Conservation (phyloP, 148 eudicot species). For the Fagopyrum homotropicum region DNA sequence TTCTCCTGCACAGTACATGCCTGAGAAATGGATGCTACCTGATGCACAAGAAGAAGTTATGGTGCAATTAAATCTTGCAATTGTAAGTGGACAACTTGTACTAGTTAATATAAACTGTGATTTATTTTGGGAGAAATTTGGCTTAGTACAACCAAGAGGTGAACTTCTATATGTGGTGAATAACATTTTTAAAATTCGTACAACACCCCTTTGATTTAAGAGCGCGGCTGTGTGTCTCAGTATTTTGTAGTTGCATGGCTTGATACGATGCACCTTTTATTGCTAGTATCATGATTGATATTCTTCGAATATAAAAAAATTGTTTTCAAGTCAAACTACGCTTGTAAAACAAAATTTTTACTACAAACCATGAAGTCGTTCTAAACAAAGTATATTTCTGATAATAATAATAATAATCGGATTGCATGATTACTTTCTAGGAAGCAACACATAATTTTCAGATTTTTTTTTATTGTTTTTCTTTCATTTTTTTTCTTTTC, state of each 20-base stretch:
- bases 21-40: constrained; percentile 86
- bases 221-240: too few species aligned
- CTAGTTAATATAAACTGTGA: background rate
- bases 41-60: constrained; percentile 34
- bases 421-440: too few species aligned
- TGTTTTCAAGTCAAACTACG: background rate
- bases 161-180: background rate
- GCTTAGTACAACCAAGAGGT: background rate
- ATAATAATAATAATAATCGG: too few species aligned
- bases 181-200: background rate
- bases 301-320: too few species aligned
- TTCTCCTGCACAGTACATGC: constrained; percentile 40
- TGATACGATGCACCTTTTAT: too few species aligned
- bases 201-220: background rate
- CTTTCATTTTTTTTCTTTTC: background rate
- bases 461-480: too few species aligned
- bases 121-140: background rate
- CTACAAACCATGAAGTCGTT: too few species aligned
- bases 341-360: background rate
- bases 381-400: too few species aligned
- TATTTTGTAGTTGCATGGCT: too few species aligned
- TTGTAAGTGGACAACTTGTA: constrained; percentile 44
- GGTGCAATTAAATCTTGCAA: constrained; percentile 86
- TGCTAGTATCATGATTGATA: too few species aligned
- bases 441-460: too few species aligned